Base-by-base conservation (phyloP, 225 moss, liverwort and hornwort species). In the Thuidium tamariscinum region DNA sequence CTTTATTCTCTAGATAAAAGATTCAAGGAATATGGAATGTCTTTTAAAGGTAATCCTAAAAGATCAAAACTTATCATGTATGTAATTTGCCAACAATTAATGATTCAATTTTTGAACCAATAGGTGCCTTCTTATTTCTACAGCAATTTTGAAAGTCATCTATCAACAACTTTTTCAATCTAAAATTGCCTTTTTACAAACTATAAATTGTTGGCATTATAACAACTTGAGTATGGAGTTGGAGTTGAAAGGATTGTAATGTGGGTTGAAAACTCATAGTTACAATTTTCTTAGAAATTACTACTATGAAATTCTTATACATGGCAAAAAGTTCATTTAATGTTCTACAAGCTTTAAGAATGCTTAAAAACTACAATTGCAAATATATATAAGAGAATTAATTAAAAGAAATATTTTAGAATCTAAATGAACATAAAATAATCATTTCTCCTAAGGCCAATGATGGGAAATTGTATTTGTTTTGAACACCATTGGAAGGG, bases 1-100 rank as follows among this genome's bases (percentile, higher is more conserved):
- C 0, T 0, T 26, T 26, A 41, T 41, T 26, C 5, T 41, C 0
- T 26, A 0, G 9, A 13, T 2, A 42, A 1, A 42, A 69, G 4
- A 8, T 7, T 0, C 1, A 0, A 70, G 4, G 5, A 16, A 9
- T 4, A 15, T 4, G 7, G 16, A 70, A 70, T 70, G 3, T 42
- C 16, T 2, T 26, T 69, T 3, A 26, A 5, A 7, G 1, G 25
- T 69, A 14, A 26, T 3, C 17, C 1, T 46, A 1, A 10, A 17
- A 46, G 0, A 1, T 6, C 0, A 0, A 73, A 4, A 29, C 19
- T 30, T 48, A 30, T 19, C 7, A 73, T 2, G 3, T 29, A 19
- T 7, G 4, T 73, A 32, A 2, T 7, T 74, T 49, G 20, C 4
- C 12, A 74, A 32, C 7, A 74, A n/a, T n/a, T n/a, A n/a, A 49